These are phyloP conservation scores for Metschnikowia anglica DNA, from an alignment of 805 yeast species.

Conservation along the genomic window DNA sequence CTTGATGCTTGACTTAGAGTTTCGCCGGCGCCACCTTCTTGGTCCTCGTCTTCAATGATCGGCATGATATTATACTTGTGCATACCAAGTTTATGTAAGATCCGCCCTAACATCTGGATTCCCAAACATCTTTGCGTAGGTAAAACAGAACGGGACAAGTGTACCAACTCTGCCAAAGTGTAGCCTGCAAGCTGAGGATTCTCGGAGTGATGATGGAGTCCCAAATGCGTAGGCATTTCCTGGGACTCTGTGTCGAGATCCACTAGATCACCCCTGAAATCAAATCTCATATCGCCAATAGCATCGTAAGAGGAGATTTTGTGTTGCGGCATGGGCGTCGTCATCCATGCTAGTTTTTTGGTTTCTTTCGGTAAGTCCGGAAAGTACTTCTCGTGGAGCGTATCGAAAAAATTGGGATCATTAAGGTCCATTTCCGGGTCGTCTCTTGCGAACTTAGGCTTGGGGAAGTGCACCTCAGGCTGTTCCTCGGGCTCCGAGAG, in stretches of 20 bases:
- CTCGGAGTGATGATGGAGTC: constrained; percentile 89
- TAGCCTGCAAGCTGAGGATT: constrained; percentile 91
- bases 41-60: constrained; percentile 36
- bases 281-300: constrained; percentile 77
- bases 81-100: constrained; percentile 75
- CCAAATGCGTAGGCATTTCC: constrained; percentile 54
- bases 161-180: constrained; percentile 78
- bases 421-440: constrained; percentile 54
- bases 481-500: constrained; percentile 40
- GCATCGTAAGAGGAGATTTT: constrained; percentile 47
- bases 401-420: constrained; percentile 76
- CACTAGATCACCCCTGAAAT: constrained; percentile 78
- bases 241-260: constrained; percentile 36
- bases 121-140: constrained; percentile 87
- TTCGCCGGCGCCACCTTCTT: constrained; percentile 30
- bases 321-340: constrained; percentile 51
- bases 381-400: constrained; percentile 79
- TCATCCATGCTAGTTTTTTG: constrained; percentile 89
- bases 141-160: constrained; percentile 71
- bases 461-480: constrained; percentile 63
- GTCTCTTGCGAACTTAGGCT: constrained; percentile 38
- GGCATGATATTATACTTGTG: constrained; percentile 56
- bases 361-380: constrained; percentile 88
- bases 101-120: constrained; percentile 82
- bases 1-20: constrained; percentile 38